phyloP scores from a whole-genome alignment of 345 rosid species.

The Nasturtium officinale region DNA sequence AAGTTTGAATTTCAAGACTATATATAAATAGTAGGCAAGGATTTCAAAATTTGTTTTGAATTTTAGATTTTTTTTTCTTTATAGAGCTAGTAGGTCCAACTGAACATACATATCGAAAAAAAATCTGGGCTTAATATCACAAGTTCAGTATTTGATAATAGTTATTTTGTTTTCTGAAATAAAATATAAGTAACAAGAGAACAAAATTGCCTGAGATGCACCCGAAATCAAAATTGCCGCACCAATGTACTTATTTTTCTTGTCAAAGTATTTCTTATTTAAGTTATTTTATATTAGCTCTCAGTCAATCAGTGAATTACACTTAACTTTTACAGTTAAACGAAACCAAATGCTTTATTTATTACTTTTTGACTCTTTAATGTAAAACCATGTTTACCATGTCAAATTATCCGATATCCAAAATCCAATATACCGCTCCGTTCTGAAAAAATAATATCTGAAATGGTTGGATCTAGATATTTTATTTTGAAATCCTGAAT shows the following conservation, averaged over 20 bases:
- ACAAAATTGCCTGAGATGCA: slow-evolving; percentile 27
- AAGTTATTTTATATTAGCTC: neutral
- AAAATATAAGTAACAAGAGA: slow-evolving; percentile 7
- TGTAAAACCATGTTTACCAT: too few species aligned
- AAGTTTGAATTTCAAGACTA: slow-evolving; percentile 1
- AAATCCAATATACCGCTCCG: too few species aligned
- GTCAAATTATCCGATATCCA: too few species aligned
- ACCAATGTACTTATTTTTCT: slow-evolving; percentile 3
- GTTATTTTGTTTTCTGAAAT: neutral
- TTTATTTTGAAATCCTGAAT: too few species aligned
- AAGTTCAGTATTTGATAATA: neutral
- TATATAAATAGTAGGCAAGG: neutral
- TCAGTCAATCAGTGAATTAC: neutral
- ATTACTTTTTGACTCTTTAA: too few species aligned
- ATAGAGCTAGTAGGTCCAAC: too few species aligned
- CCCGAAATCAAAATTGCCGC: neutral
- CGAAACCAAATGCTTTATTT: too few species aligned
- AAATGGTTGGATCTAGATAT: too few species aligned
- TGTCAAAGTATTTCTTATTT: too few species aligned
- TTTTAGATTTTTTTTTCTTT: too few species aligned
- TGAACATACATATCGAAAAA: slow-evolving; percentile 1
- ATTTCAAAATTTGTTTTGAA: neutral
- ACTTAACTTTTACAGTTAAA: neutral
- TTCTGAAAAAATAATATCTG: too few species aligned
- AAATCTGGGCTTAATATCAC: too few species aligned